Evolutionary conservation across 148 eudicot genomes (phyloP).

Genomic region (Vaccinium corymbosum): DNA sequence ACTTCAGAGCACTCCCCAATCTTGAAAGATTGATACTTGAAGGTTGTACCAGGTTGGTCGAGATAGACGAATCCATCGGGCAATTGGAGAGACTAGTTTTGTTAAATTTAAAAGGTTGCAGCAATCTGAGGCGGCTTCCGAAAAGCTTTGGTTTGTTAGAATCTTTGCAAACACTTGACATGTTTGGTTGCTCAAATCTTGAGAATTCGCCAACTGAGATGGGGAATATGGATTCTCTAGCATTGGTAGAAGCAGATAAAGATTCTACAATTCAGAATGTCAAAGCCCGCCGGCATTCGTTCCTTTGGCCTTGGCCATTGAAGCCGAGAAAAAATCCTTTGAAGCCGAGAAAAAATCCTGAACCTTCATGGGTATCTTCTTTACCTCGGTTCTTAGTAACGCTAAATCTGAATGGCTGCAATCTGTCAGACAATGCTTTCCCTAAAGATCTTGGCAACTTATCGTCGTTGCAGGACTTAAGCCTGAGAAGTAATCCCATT

Average conservation of each 20-base stretch:
- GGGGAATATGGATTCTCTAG: not conserved
- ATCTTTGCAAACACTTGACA: not conserved
- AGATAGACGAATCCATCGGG: too few relatives aligned
- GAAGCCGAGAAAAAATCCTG: not conserved
- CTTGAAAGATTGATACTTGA: too few relatives aligned
- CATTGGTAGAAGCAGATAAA: not conserved
- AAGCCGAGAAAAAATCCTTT: not conserved
- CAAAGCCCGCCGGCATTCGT: not conserved
- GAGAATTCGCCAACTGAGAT: not conserved
- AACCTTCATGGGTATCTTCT: not conserved
- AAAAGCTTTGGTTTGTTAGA: not conserved
- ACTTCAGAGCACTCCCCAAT: not conserved
- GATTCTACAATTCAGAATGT: not conserved
- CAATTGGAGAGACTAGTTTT: too few relatives aligned
- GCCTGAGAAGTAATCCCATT: not conserved
- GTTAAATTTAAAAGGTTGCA: too few relatives aligned
- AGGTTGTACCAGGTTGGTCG: too few relatives aligned
- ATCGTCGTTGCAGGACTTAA: not conserved
- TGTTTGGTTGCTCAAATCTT: slow-evolving; percentile 13
- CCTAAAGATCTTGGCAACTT: not conserved
- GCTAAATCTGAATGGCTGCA: not conserved
- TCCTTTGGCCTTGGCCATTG: not conserved
- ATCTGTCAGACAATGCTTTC: not conserved
- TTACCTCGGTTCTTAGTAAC: not conserved
- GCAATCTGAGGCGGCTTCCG: too few relatives aligned